Base-by-base conservation (phyloP, 176 grass and related monocot genomes). In the Microstegium vimineum region DNA sequence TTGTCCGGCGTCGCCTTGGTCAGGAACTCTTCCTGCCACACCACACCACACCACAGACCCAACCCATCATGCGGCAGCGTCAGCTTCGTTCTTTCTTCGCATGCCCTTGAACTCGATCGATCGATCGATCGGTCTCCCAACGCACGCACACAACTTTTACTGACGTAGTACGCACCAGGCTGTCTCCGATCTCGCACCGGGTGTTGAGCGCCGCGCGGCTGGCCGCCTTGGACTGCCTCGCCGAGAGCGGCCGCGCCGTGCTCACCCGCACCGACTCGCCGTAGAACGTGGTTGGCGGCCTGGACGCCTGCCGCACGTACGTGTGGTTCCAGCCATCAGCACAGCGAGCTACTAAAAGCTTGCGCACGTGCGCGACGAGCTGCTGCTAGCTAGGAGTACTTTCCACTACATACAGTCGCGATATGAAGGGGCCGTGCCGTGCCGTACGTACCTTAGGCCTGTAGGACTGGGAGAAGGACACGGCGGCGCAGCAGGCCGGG, bases 181-280 rank as follows among this genome's bases (percentile, higher is more conserved):
- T 95, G 46, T 98, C 92, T 2, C 95, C 95, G 63, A 94, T 89
- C 86, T 93, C 95, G 68, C 92, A 94, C 47, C 91, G 94, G 79
- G 84, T 27, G 75, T 3, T 74, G 62, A 98, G 84, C 27, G 87
- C 81, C 26, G 95, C 85, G 16, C 76, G 78, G 78, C 89, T 86
- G n/a, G 43, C 43, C 13, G 78, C 67, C 71, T 52, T 91, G 40
- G 86, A 83, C 68, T 80, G 86, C 88, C 84, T 86, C n/a, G 71
- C 10, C 23, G 78, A 25, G 0, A 81, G 67, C 41, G 89, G 74
- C 32, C 81, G 82, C 46, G 70, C 65, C 54, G 86, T 60, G 78
- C 73, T 87, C 49, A 86, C 87, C 43, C 85, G 87, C 71, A 95
- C 70, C 27, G 80, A 80, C 47, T 95, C 86, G 65, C 95, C 95